Evolutionary conservation across 768 basidiomycete species (phyloP).

Genomic region (Phallus indusiatus): DNA sequence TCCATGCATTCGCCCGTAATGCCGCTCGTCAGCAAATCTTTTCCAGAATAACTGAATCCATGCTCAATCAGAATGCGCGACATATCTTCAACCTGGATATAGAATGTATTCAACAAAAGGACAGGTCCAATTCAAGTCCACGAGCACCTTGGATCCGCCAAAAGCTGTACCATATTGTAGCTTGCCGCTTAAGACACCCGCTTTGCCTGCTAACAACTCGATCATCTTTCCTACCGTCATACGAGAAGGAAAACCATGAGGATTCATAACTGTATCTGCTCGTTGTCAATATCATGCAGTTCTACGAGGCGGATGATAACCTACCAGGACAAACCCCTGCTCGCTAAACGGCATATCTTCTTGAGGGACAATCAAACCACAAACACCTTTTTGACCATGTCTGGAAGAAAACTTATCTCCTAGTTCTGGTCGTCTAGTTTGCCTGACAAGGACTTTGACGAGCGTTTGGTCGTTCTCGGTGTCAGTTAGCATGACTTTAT

Average conservation of each 20-base stretch:
- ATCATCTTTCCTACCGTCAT: slow-evolving; percentile 99
- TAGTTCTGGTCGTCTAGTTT: slow-evolving; percentile 91
- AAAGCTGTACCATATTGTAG: slow-evolving; percentile 95
- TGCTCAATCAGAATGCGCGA: slow-evolving; percentile 88
- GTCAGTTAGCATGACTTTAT: slow-evolving; percentile 96
- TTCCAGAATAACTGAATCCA: slow-evolving; percentile 97
- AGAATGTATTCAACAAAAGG: background rate
- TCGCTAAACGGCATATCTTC: slow-evolving; percentile 99
- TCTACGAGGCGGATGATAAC: slow-evolving; percentile 15
- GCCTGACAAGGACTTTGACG: slow-evolving; percentile 94
- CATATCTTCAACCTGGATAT: slow-evolving; percentile 86
- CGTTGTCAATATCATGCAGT: slow-evolving; percentile 9
- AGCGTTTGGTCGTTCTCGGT: slow-evolving; percentile 94
- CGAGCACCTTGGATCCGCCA: slow-evolving; percentile 86
- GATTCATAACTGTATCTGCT: slow-evolving; percentile 98
- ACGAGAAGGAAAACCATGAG: slow-evolving; percentile 97
- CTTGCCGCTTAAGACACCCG: slow-evolving; percentile 83
- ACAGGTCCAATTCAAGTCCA: background rate
- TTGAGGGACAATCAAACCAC: slow-evolving; percentile 96
- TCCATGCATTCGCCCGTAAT: slow-evolving; percentile 96
- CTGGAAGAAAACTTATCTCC: slow-evolving; percentile 98
- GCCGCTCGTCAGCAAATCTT: slow-evolving; percentile 97
- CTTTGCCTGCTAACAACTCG: slow-evolving; percentile 93
- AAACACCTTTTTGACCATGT: slow-evolving; percentile 98
- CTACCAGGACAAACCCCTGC: slow-evolving; percentile 88